phyloP scores from a whole-genome alignment of 2,329 filamentous ascomycete genomes.

The Trichophyton rubrum region DNA sequence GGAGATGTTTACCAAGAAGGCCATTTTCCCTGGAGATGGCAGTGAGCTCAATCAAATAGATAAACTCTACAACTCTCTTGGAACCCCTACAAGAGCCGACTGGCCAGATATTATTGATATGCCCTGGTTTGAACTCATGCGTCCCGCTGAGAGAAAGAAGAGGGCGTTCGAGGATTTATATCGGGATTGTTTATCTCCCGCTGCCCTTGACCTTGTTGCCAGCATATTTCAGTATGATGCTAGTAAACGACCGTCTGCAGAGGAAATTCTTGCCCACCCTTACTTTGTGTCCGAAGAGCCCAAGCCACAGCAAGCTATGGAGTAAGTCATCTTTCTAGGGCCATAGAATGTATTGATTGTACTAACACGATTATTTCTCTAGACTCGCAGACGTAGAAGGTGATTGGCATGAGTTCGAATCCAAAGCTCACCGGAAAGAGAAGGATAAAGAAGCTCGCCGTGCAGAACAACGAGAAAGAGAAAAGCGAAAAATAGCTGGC shows the following conservation, averaged over 20 bases:
- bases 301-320: conserved; percentile 59
- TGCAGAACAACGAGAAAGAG: conserved; percentile 36
- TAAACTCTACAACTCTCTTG: conserved; percentile 87
- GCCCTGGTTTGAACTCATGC: conserved; percentile 90
- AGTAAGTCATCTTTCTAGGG: conserved; percentile 49
- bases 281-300: conserved; percentile 85
- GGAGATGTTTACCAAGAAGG: conserved; percentile 86
- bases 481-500: conserved; percentile 36
- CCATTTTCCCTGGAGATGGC: conserved; percentile 90
- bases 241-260: conserved; percentile 65
- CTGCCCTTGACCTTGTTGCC: conserved; percentile 68
- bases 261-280: conserved; percentile 69
- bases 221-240: conserved; percentile 89
- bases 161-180: conserved; percentile 77
- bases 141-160: conserved; percentile 59
- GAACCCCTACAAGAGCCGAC: conserved; percentile 68
- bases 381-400: conserved; percentile 71
- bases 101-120: conserved; percentile 90
- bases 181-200: conserved; percentile 59
- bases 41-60: conserved; percentile 93
- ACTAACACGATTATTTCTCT: conserved; percentile 16
- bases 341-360: conserved; percentile 3
- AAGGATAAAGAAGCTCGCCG: conserved; percentile 51
- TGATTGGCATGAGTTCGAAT: conserved; percentile 98
- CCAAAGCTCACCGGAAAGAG: conserved; percentile 83